Evolutionary conservation across 2,329 filamentous ascomycete genomes (phyloP), one percentile per base, ranked within the genome.

Genomic region (Ascochyta viciae-villosae): DNA sequence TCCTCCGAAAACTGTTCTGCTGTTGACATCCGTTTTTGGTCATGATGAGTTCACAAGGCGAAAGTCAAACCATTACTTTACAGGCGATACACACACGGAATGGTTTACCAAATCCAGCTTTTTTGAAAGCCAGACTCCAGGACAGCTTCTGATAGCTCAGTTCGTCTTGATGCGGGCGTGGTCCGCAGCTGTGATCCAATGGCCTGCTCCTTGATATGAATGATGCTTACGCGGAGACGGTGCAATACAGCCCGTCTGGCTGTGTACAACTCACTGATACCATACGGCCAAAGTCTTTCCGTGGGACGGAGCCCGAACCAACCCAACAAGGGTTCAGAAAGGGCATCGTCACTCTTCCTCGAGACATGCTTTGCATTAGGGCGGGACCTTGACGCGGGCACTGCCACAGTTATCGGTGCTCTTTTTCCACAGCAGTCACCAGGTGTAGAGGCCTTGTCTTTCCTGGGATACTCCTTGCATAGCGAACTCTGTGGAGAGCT

Each of bases 161-260:
- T 6, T 9, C 24, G 13, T 31, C 44, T 49, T 15, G 43, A 45
- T 10, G 33, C 53, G 38, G 39, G 27, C 16, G 7, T 27, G 27
- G 16, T 49, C 44, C 44, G 54, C 44, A 48, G 42, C 33, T 43
- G 38, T 35, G 33, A 51, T 39, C 44, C 54, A 57, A 49, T 49
- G 33, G 44, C 43, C 42, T 52, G n/a, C 13, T 43, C 45, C 35
- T 42, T 58, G 50, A 50, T 49, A 49, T 49, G 29, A 16, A 46
- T 53, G 23, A 60, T 65, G 67, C 68, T 73, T 63, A 70, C 60
- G 57, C 56, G 45, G 52, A 45, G 54, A 60, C 52, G 57, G 62
- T 55, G 54, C 45, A 60, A 67, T 61, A 49, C 47, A 43, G 41
- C 44, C 56, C 59, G 65, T 44, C 19, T 63, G 24, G 49, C 23